Evolutionary conservation across 1,284 basidiomycete genomes (phyloP).

Genomic region (Cryptococcus sp.): DNA sequence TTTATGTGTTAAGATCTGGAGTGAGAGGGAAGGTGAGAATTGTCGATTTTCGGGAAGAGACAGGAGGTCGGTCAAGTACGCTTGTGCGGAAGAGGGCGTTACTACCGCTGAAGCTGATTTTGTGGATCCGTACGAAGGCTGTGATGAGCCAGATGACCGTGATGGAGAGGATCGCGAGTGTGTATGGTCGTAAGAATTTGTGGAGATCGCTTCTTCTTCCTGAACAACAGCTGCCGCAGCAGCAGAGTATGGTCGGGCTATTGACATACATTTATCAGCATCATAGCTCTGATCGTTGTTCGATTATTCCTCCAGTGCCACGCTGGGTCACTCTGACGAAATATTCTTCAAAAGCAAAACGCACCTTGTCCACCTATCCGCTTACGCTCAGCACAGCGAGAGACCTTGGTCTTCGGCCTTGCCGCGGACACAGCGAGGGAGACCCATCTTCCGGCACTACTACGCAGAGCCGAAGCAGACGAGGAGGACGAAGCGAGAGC

Average conservation of each 20-base stretch:
- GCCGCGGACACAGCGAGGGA: neutral
- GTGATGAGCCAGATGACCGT: neutral
- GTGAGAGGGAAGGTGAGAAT: slow-evolving; percentile 46
- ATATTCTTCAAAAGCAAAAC: neutral
- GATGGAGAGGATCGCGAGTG: slow-evolving; percentile 2
- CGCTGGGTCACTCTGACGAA: neutral
- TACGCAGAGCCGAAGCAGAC: neutral
- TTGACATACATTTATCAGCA: neutral
- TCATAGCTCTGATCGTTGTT: neutral
- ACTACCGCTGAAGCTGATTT: slow-evolving; percentile 6
- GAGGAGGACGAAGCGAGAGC: slow-evolving; percentile 19
- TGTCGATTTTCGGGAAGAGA: slow-evolving; percentile 34
- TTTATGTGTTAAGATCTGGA: slow-evolving; percentile 53
- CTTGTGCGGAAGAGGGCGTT: slow-evolving; percentile 28
- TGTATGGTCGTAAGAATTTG: neutral
- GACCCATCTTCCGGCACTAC: neutral
- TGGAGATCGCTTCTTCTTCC: neutral
- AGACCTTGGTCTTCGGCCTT: neutral
- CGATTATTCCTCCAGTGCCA: neutral
- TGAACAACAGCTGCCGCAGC: slow-evolving; percentile 1
- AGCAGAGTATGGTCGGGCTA: slow-evolving; percentile 12
- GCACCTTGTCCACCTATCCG: neutral
- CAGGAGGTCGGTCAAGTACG: slow-evolving; percentile 45
- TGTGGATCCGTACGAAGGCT: neutral
- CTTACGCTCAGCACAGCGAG: neutral